Base-by-base conservation (phyloP, 768 basidiomycete genomes). In the Macrolepiota dolichaula region DNA sequence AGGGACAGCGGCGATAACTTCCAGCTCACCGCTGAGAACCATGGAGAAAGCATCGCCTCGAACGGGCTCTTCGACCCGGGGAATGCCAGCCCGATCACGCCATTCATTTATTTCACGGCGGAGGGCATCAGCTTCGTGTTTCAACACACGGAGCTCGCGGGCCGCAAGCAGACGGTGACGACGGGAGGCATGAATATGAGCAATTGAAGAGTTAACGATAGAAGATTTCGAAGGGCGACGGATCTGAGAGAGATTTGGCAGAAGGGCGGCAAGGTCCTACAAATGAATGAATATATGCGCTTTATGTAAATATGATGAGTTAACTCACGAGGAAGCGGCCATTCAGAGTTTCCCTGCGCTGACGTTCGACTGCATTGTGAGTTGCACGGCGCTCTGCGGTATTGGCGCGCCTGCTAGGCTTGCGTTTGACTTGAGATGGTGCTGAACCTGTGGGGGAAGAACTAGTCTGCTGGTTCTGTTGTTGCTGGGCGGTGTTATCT, bases 331-430 rank as follows among this genome's bases (percentile, higher is more conserved):
- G 78, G 79, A 98, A 98, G 61, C 94, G 84, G 56, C 90, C 85
- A 71, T 98, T 99, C 55, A 98, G 78, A 49, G 91, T 95, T 78
- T 98, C 96, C 53, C 96, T 80, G 51, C 96, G 84, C 70, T 91
- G 90, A 54, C 97, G 83, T 78, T 98, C 97, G 61, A 98, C 94
- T 35, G 97, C 96, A 72, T 98, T 99, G 77, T 99, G 96, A 22
- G 92, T 95, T 3, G 94, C 94, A 37, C 96, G 81, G 74, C 96
- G 92, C 73, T 98, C 96, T 55, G 95, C 96, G 55, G 96, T 98
- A 76, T 98, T 98, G 55, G 94, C 95, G 35, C 95, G 86, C 64
- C 94, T 83, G 69, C 84, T 85, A 58, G 92, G 86, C 73, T 96
- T 96, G 73, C 91, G 85, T 71, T 91, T 92, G 61, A 77, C 70